Conservation (phyloP, 2,329 filamentous ascomycete species). For the Penicillium sp. region DNA sequence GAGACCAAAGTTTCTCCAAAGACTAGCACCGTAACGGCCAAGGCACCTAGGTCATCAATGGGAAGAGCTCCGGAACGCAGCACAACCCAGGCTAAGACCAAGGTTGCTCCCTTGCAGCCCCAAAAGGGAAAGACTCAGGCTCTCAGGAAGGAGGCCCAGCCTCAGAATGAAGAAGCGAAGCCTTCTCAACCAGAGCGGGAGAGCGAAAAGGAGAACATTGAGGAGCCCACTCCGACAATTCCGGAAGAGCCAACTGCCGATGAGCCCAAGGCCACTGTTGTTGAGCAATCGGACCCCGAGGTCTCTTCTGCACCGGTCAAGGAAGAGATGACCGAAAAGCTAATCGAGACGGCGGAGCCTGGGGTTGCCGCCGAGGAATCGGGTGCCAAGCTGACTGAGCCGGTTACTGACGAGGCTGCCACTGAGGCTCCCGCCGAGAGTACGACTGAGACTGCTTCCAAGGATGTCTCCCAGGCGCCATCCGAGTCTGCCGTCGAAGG, state of each 20-base stretch:
- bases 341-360: not conserved
- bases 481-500: not conserved
- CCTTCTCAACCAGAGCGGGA: conserved; percentile 7
- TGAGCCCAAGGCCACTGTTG: conserved; percentile 1
- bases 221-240: conserved; percentile 5
- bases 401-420: conserved; percentile 6
- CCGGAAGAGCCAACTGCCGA: conserved; percentile 7
- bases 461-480: not conserved
- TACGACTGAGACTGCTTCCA: not conserved
- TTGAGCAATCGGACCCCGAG: conserved; percentile 9
- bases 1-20: conserved; percentile 40
- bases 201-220: conserved; percentile 20
- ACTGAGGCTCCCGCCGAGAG: not conserved
- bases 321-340: not conserved
- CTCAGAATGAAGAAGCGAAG: conserved; percentile 7
- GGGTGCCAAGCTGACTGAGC: conserved; percentile 5
- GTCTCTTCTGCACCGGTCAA: not conserved
- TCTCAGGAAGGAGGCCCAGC: conserved; percentile 6
- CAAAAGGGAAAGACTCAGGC: conserved; percentile 23
- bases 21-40: conserved; percentile 14
- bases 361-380: conserved; percentile 4
- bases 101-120: conserved; percentile 13
- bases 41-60: conserved; percentile 22
- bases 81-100: conserved; percentile 14
- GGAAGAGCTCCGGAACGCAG: conserved; percentile 23